Evolutionary conservation across 768 basidiomycete species (phyloP).

Genomic region (Hypholoma fasciculare): DNA sequence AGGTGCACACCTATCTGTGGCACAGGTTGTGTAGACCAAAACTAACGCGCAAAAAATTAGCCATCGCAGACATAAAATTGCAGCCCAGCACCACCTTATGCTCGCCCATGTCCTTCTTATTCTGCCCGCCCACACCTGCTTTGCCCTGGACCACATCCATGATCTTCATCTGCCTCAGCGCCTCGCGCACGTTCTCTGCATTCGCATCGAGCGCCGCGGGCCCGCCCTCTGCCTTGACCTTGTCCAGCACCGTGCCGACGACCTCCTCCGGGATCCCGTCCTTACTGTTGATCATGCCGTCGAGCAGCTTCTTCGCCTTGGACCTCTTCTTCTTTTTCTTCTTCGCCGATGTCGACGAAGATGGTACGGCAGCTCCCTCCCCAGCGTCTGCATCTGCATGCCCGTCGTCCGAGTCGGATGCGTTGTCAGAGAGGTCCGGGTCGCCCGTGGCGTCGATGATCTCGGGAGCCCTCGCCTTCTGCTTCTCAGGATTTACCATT

Average conservation of each 20-base stretch:
- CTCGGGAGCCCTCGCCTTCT: slow-evolving; percentile 41
- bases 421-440: slow-evolving; percentile 13
- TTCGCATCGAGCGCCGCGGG: slow-evolving; percentile 46
- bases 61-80: background rate
- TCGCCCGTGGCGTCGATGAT: slow-evolving; percentile 35
- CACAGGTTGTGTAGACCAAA: slow-evolving; percentile 98
- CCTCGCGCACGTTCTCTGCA: slow-evolving; percentile 65
- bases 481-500: slow-evolving; percentile 41
- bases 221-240: slow-evolving; percentile 62
- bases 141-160: slow-evolving; percentile 88
- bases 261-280: slow-evolving; percentile 59
- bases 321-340: slow-evolving; percentile 93
- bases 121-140: slow-evolving; percentile 69
- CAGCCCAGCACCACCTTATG: slow-evolving; percentile 67
- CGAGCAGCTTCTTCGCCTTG: slow-evolving; percentile 56
- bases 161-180: slow-evolving; percentile 76
- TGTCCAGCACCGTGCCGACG: slow-evolving; percentile 65
- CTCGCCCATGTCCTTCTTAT: slow-evolving; percentile 80
- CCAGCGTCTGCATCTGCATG: slow-evolving; percentile 29
- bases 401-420: slow-evolving; percentile 16
- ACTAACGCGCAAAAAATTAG: slow-evolving; percentile 43
- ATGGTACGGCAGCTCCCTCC: slow-evolving; percentile 32
- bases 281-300: slow-evolving; percentile 44
- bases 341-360: slow-evolving; percentile 41
- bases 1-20: slow-evolving; percentile 68